Percentiles rank a stretch among this genome's conserved stretches.
phyloP scores from a whole-genome alignment of 345 rosid species.

The Acer yangbiense region DNA sequence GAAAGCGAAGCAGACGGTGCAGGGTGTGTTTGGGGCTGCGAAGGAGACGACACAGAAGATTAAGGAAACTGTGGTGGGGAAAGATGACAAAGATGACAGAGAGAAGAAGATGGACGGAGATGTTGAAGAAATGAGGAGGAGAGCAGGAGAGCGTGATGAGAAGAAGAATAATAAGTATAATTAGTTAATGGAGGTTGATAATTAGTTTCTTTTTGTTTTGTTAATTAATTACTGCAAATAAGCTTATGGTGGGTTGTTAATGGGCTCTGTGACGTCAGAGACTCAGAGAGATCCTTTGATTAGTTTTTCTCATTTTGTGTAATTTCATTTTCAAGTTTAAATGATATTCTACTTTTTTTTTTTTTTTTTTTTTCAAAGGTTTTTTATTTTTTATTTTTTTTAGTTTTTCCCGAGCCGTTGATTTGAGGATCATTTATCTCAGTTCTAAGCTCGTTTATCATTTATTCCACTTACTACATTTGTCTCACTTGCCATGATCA shows the following conservation, averaged over 20 bases:
- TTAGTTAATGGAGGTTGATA: not conserved
- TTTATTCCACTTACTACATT: too few species aligned
- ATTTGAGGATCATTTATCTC: too few species aligned
- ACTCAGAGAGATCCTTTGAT: not conserved
- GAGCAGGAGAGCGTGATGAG: slow-evolving; percentile 1
- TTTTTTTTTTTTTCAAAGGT: too few species aligned
- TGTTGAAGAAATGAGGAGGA: slow-evolving; percentile 17
- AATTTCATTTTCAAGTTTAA: too few species aligned
- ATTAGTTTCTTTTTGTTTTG: not conserved
- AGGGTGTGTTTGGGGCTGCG: slow-evolving; percentile 34
- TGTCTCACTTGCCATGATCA: too few species aligned
- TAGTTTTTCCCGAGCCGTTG: too few species aligned
- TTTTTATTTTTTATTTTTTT: too few species aligned
- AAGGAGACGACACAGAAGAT: slow-evolving; percentile 42
- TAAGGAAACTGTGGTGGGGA: slow-evolving; percentile 45
- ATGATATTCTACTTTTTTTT: too few species aligned
- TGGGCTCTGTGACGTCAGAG: not conserved
- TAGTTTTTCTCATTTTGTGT: not conserved
- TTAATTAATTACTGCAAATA: not conserved
- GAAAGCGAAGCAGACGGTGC: slow-evolving; percentile 35
- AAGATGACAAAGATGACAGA: slow-evolving; percentile 11
- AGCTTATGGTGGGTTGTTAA: not conserved
- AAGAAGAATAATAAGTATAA: slow-evolving; percentile 2
- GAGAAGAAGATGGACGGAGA: slow-evolving; percentile 29
- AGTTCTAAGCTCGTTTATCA: too few species aligned